Evolutionary conservation across 176 grass and related monocot genomes (phyloP).

Genomic region (Oropetium thomaeum): DNA sequence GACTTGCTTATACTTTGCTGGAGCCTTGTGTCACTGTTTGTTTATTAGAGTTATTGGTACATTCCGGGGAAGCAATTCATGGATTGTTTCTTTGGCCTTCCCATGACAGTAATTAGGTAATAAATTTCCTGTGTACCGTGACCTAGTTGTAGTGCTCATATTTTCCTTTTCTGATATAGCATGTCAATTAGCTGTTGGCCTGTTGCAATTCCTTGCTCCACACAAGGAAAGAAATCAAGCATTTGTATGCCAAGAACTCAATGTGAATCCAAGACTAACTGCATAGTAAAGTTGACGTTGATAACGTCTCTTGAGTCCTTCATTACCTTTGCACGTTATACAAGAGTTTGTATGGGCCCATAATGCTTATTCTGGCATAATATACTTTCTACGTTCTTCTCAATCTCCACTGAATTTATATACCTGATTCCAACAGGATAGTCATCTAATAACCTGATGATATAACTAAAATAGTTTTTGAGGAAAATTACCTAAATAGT

Average conservation of each 20-base stretch:
- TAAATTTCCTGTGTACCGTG: background rate
- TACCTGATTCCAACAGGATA: background rate
- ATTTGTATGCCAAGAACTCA: background rate
- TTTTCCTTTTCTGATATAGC: background rate
- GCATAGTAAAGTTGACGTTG: background rate
- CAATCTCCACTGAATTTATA: background rate
- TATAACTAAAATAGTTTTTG: too few relatives aligned
- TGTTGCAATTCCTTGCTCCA: background rate
- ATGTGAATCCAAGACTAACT: background rate
- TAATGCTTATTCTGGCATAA: background rate
- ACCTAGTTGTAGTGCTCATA: background rate
- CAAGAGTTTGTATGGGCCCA: background rate
- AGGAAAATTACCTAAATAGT: background rate
- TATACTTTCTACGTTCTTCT: background rate
- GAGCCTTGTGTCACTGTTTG: background rate
- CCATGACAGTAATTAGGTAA: background rate
- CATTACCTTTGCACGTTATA: background rate
- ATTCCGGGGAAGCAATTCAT: slow-evolving; percentile 17
- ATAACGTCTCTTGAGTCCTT: background rate
- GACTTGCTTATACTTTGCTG: slow-evolving; percentile 17
- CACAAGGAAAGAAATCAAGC: background rate
- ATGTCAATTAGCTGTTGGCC: background rate
- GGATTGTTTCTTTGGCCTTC: slow-evolving; percentile 14
- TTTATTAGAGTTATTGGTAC: slow-evolving; percentile 7
- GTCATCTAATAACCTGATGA: background rate